Evolutionary conservation across 2,329 filamentous ascomycete genomes (phyloP).

Genomic region (Scleromitrula shiraiana): DNA sequence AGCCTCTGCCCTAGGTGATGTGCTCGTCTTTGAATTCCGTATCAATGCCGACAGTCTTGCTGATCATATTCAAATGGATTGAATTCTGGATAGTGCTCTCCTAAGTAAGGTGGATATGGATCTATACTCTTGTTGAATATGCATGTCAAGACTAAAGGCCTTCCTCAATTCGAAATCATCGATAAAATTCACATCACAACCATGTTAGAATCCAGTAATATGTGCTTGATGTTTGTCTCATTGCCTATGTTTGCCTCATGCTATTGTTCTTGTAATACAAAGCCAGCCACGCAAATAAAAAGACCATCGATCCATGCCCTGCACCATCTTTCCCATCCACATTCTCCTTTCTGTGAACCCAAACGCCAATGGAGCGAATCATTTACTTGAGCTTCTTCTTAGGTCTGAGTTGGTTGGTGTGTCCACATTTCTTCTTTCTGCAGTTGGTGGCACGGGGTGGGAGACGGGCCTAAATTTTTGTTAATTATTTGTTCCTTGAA

Average conservation of each 20-base stretch:
- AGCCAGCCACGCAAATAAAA: slow-evolving; percentile 20
- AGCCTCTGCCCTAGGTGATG: too few relatives aligned
- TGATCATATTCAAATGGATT: too few relatives aligned
- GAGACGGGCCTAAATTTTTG: slow-evolving; percentile 57
- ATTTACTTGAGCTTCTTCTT: slow-evolving; percentile 99
- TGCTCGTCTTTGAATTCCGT: too few relatives aligned
- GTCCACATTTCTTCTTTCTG: slow-evolving; percentile 99
- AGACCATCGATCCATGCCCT: slow-evolving; percentile 11
- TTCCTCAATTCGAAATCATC: not conserved
- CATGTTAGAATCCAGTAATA: not conserved
- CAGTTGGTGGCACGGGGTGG: slow-evolving; percentile 99
- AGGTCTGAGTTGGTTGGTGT: slow-evolving; percentile 99
- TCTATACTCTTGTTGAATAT: too few relatives aligned
- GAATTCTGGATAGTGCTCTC: too few relatives aligned
- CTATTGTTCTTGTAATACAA: slow-evolving; percentile 10
- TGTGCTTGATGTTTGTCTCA: slow-evolving; percentile 12
- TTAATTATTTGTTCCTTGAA: slow-evolving; percentile 18
- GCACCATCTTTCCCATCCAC: slow-evolving; percentile 2
- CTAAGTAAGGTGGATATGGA: too few relatives aligned
- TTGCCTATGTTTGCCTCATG: slow-evolving; percentile 13
- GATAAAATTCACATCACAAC: not conserved
- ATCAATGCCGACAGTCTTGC: too few relatives aligned
- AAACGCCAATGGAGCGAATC: slow-evolving; percentile 35
- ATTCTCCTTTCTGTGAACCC: slow-evolving; percentile 11
- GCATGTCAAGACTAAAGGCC: not conserved